Base-by-base conservation (phyloP, 2,329 filamentous ascomycete genomes). In the Biscogniauxia sp. region DNA sequence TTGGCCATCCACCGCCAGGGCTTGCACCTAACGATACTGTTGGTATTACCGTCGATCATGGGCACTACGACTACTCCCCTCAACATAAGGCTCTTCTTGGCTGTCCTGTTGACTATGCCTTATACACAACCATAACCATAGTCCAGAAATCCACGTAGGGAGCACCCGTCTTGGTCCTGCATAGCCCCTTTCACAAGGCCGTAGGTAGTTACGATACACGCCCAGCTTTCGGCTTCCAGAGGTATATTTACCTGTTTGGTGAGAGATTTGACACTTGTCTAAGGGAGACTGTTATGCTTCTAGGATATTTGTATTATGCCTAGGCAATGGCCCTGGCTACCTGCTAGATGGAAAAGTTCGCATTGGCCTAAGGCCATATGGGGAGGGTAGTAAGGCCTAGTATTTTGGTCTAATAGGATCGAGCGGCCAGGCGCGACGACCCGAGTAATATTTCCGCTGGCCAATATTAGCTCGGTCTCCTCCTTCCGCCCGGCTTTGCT, bases 1-100 rank as follows among this genome's bases (percentile, higher is more conserved):
- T 66, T 41, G 53, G 3, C 25, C 52, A 60, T 63, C 25, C 55
- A 60, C 61, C 66, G 62, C 59, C 58, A 66, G 58, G 58, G 57
- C 62, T 70, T 62, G 66, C 65, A 70, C 68, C 66, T 69, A 69
- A 72, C 69, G 70, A 72, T 69, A 61, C 63, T 67, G 63, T 63
- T 68, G 64, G 62, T 58, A 57, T 59, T 61, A 60, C 41, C 64
- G 69, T 66, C 69, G 69, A 71, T 71, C 69, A 62, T 62, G 59
- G 64, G 62, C 66, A 62, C 63, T 66, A 68, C 64, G 65, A 64
- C 62, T 65, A 65, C 65, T 66, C 61, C 63, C 63, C 62, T 62
- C 28, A 56, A 60, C 62, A 64, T 55, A 61, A 62, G 57, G 65
- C 64, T 59, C 62, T 62, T 61, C 58, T 64, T 58, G 62, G 64